Evolutionary conservation across 208 protist genomes (phyloP), one percentile per base, ranked within the genome.

Genomic region (Trypanosoma cruzi): DNA sequence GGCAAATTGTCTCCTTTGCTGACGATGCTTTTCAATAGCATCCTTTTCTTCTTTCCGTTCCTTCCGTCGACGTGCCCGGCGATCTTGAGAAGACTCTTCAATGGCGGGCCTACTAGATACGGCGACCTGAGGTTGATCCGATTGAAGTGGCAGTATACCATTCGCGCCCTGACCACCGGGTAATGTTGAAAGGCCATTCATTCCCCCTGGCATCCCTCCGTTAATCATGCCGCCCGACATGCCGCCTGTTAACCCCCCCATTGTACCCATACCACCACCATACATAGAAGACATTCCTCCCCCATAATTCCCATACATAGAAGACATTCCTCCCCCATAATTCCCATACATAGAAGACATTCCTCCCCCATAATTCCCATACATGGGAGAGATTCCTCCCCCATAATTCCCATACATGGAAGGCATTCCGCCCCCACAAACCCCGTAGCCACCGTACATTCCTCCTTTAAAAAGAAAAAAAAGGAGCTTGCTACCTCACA

Each of bases 11-110:
- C 77, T 70, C 34, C 83, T 87, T 64, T 92, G 81, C 73, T 89
- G 77, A 1, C 80, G 77, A 68, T 90, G 85, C 58, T 90, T 81
- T 31, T 81, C 59, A 50, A 89, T 75, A n/a, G 85, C 57, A 64
- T 94, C 84, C 20, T 78, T 80, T 65, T 89, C 76, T 69, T 84
- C 80, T 46, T 76, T 71, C 46, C 77, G 85, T 68, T 93, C 89
- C 3, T 65, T 71, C 40, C 86, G 85, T 1, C 86, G 68, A 13
- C 89, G 81, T 26, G 79, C 81, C 31, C 75, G 80, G 48, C 80
- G 72, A 78, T 91, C 84, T 58, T 71, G 68, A 1, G 81, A 67
- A n/a, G 81, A 54, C 84, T 89, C 62, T 82, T 73, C 34, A 80
- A 80, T 28, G 76, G 84, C 24, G 81, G 53, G 32, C 52, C 37